phyloP scores from a whole-genome alignment of 2,329 filamentous ascomycete genomes.

The Nothophoma quercina region DNA sequence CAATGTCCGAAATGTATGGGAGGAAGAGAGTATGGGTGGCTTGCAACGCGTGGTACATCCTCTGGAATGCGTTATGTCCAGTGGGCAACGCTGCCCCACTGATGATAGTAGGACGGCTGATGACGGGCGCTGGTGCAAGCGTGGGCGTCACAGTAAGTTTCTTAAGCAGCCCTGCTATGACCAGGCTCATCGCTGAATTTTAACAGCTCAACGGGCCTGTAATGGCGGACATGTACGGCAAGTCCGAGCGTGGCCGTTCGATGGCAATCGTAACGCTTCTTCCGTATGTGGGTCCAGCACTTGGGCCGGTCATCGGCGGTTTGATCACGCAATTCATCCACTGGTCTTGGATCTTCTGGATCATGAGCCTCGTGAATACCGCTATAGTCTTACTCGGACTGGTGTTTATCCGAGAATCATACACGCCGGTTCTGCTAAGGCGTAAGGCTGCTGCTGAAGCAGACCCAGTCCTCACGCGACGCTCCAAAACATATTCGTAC shows the following conservation, averaged over 20 bases:
- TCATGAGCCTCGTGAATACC: conserved; percentile 26
- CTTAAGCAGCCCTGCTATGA: too few relatives aligned
- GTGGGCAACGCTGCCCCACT: conserved; percentile 7
- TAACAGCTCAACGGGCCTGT: conserved; percentile 22
- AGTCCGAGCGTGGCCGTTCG: conserved; percentile 21
- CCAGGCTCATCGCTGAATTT: too few relatives aligned
- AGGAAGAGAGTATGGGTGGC: conserved; percentile 12
- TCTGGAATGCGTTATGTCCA: conserved; percentile 22
- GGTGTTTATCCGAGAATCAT: conserved; percentile 54
- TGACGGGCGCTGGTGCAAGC: conserved; percentile 24
- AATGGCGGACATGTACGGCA: conserved; percentile 24
- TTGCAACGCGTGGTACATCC: conserved; percentile 20
- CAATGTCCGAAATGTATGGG: conserved; percentile 20
- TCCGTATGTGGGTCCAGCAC: conserved; percentile 28
- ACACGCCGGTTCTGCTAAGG: conserved; percentile 54
- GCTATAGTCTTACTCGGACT: conserved; percentile 33
- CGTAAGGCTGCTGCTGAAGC: conserved; percentile 57
- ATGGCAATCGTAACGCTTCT: conserved; percentile 23
- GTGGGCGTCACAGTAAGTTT: conserved; percentile 18
- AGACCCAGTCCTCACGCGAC: background rate
- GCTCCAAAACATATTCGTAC: conserved; percentile 59
- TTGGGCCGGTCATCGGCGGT: conserved; percentile 37
- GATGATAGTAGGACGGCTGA: conserved; percentile 22
- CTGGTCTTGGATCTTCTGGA: conserved; percentile 39
- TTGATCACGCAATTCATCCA: conserved; percentile 23